Base-by-base conservation (phyloP, 106 monocot species). In the Platanthera zijinensis region DNA sequence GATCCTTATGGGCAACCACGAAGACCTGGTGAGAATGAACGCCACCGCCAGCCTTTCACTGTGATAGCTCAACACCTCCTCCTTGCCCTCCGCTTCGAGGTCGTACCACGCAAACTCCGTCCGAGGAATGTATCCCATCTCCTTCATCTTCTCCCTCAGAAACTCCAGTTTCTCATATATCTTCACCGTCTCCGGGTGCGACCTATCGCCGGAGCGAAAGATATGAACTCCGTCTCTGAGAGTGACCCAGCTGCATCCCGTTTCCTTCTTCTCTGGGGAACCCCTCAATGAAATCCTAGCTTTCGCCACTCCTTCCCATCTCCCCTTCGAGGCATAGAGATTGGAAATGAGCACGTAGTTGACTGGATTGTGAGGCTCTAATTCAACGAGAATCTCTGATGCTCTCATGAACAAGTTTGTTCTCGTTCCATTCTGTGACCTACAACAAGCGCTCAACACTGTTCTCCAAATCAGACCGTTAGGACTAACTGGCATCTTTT, bases 161-260 rank as follows among this genome's bases (percentile, higher is more conserved):
- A 78, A 28, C 14, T 39, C 10, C 9, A 95, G 76, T 70, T 90
- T 85, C 2, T 75, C 78, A 73, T 87, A 90, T 11, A 92, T 88
- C 54, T 77, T 81, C 77, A 80, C 77, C n/a, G 69, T 80, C n/a
- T 87, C 86, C 0, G 83, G 83, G 50, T 95, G 95, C 50, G 85
- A 84, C 76, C 80, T 79, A 51, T 90, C 94, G 73, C 90, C 89
- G 68, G 90, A 86, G n/a, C 77, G 73, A 73, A 95, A 95, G 32
- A 86, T 77, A 76, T 91, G 91, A 72, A 95, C 77, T 39, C 92
- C 89, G 71, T 92, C 86, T 78, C 75, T 79, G 69, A 88, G 52
- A 10, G 78, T 89, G 45, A 96, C 92, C 95, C 95, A 96, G 69
- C 95, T 96, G 61, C 87, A 81, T 74, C 95, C 95, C 45, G 88